A percentile compares a stretch with the other conserved stretches of the same genome.
Evolutionary conservation across 2,329 filamentous ascomycete genomes (phyloP).

Genomic region (Fonsecaea multimorphosa): DNA sequence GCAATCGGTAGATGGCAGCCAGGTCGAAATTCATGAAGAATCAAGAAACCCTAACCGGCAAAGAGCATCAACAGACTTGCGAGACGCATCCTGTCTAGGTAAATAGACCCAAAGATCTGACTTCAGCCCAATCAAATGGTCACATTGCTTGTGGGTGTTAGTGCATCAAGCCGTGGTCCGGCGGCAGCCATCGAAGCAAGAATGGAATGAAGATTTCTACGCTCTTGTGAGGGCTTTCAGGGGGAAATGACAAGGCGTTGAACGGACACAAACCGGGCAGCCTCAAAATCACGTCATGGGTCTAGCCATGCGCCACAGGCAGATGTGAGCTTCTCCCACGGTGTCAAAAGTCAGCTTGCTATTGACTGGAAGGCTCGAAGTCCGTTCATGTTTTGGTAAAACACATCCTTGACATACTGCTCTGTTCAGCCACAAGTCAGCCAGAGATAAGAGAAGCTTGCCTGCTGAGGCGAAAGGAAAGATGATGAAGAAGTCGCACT

Average conservation of each 20-base stretch:
- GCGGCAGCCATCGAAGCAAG: neutral
- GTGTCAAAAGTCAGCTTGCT: neutral
- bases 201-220: neutral
- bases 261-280: neutral
- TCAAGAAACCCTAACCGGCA: too few species aligned
- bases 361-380: neutral
- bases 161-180: neutral
- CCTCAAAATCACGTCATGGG: conserved; percentile 3
- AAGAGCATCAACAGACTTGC: neutral
- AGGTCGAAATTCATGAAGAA: neutral
- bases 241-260: conserved; percentile 2
- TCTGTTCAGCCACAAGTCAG: neutral
- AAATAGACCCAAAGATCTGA: neutral
- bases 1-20: neutral
- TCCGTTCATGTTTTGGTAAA: neutral
- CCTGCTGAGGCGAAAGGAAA: neutral
- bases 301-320: neutral
- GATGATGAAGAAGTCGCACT: neutral
- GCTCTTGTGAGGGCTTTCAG: neutral
- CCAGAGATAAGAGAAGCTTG: neutral
- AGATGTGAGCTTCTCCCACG: neutral
- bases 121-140: neutral
- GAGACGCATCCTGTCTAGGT: neutral
- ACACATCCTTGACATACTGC: neutral
- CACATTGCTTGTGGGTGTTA: neutral